Conservation (phyloP, 441 rosid species). For the Adansonia grandidieri region DNA sequence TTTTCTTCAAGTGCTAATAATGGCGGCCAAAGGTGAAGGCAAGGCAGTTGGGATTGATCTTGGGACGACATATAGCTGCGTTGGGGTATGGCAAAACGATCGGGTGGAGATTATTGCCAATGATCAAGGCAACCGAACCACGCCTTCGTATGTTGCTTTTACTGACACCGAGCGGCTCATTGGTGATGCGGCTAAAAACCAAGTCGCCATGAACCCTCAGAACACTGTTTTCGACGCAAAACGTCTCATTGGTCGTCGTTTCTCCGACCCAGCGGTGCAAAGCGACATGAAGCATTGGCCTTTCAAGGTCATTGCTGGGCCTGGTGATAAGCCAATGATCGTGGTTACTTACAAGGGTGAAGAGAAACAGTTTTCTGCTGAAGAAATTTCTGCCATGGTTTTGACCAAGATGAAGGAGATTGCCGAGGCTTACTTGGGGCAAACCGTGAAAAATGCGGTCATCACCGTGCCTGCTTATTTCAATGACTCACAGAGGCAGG, state of each 20-base stretch:
- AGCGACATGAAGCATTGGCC: slow-evolving; percentile 10
- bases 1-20: too few relatives aligned
- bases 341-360: slow-evolving; percentile 9
- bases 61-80: slow-evolving; percentile 10
- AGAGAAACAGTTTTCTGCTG: slow-evolving; percentile 17
- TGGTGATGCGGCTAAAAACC: slow-evolving; percentile 55
- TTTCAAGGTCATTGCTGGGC: slow-evolving; percentile 7
- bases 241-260: slow-evolving; percentile 12
- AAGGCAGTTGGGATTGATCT: not conserved
- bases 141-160: slow-evolving; percentile 11
- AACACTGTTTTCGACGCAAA: slow-evolving; percentile 15
- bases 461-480: not conserved
- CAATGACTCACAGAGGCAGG: too few relatives aligned
- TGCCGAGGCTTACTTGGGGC: not conserved
- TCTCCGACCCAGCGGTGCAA: not conserved
- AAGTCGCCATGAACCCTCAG: slow-evolving; percentile 56
- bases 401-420: not conserved
- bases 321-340: slow-evolving; percentile 11
- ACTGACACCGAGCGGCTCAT: slow-evolving; percentile 20
- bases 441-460: not conserved
- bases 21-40: not conserved
- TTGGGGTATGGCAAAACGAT: slow-evolving; percentile 12
- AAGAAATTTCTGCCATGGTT: not conserved
- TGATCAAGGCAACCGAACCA: slow-evolving; percentile 22
- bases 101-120: slow-evolving; percentile 14